phyloP scores from a whole-genome alignment of 345 rosid genomes.

The Ceriops tagal region DNA sequence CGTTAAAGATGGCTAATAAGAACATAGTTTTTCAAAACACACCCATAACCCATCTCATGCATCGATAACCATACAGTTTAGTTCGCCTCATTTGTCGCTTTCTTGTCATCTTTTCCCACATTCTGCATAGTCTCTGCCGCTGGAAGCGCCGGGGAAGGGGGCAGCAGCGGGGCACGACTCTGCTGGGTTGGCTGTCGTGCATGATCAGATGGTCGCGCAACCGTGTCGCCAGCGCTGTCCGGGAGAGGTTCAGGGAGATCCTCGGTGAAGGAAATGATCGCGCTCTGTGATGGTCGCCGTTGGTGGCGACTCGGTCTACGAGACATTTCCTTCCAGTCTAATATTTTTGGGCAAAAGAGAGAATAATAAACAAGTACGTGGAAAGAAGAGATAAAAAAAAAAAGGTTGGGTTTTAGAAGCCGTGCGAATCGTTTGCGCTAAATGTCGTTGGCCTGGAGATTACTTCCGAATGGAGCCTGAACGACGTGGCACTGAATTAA shows the following conservation, averaged over 20 bases:
- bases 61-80: neutral
- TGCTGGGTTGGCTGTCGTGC: neutral
- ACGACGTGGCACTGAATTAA: too few relatives aligned
- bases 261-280: neutral
- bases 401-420: constrained; percentile 3
- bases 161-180: neutral
- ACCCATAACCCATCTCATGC: too few relatives aligned
- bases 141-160: neutral
- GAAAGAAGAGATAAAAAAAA: neutral
- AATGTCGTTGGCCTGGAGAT: too few relatives aligned
- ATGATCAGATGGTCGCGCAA: neutral
- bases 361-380: neutral
- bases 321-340: constrained; percentile 1
- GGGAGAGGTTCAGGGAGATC: constrained; percentile 12
- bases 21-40: too few relatives aligned
- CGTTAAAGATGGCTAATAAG: too few relatives aligned
- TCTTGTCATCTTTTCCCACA: constrained; percentile 10
- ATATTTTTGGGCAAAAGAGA: neutral
- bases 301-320: constrained; percentile 9
- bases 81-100: constrained; percentile 2
- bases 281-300: constrained; percentile 18
- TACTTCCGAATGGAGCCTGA: too few relatives aligned
- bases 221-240: neutral
- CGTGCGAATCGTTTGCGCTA: too few relatives aligned
- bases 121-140: neutral